phyloP scores from a whole-genome alignment of 352 stramenopile species.

The Elongisporangium senticosum region DNA sequence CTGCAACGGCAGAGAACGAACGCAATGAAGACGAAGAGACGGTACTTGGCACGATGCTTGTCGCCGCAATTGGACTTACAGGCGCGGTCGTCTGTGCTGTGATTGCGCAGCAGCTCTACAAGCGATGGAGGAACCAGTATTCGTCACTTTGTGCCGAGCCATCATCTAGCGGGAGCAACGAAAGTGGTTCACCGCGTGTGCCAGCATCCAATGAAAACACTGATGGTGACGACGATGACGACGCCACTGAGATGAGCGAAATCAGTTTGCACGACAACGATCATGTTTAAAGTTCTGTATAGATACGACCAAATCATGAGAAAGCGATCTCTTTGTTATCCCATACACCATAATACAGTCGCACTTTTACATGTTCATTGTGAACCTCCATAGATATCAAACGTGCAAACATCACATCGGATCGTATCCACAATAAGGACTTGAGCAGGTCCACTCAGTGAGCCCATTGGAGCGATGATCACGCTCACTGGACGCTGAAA shows the following conservation, averaged over 20 bases:
- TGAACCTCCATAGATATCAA: slow-evolving; percentile 12
- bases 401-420: slow-evolving; percentile 30
- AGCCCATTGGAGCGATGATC: slow-evolving; percentile 5
- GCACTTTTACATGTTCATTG: neutral
- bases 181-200: slow-evolving; percentile 8
- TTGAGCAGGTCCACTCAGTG: slow-evolving; percentile 6
- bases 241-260: slow-evolving; percentile 39
- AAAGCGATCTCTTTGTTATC: neutral
- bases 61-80: slow-evolving; percentile 23
- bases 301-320: neutral
- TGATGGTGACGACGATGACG: slow-evolving; percentile 14
- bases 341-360: neutral
- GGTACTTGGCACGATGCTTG: slow-evolving; percentile 26
- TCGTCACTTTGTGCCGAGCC: slow-evolving; percentile 29
- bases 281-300: neutral
- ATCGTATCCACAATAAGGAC: slow-evolving; percentile 23
- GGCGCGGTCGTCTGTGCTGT: slow-evolving; percentile 29
- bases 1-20: neutral
- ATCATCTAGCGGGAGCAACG: slow-evolving; percentile 2
- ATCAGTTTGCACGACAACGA: slow-evolving; percentile 37
- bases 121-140: slow-evolving; percentile 57
- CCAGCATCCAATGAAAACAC: slow-evolving; percentile 19
- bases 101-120: slow-evolving; percentile 26
- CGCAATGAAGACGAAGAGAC: neutral
- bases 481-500: slow-evolving; percentile 34